phyloP scores from a whole-genome alignment of 129 eudicot genomes.

The Helianthus tuberosus region DNA sequence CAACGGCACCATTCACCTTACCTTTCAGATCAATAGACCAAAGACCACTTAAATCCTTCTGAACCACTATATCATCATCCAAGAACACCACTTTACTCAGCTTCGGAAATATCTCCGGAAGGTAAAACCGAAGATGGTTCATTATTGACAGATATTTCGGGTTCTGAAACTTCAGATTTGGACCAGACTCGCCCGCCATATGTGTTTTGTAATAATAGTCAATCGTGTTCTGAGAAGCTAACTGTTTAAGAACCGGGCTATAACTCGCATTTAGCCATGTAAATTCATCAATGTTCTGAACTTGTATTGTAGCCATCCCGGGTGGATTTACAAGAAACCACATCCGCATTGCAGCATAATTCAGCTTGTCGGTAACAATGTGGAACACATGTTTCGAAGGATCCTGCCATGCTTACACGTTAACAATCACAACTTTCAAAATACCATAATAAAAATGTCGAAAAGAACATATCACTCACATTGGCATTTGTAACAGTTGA shows the following conservation, averaged over 20 bases:
- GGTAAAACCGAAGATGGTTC: slow-evolving; percentile 90
- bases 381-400: slow-evolving; percentile 77
- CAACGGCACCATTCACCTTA: slow-evolving; percentile 89
- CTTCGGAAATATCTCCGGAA: slow-evolving; percentile 81
- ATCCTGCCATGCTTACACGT: slow-evolving; percentile 45
- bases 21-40: slow-evolving; percentile 82
- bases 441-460: neutral
- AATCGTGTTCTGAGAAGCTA: slow-evolving; percentile 70
- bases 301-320: slow-evolving; percentile 65
- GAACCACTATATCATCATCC: slow-evolving; percentile 91
- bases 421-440: neutral
- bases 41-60: slow-evolving; percentile 68
- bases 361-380: slow-evolving; percentile 81
- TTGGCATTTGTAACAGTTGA: slow-evolving; percentile 72
- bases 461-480: slow-evolving; percentile 34
- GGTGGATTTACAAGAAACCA: slow-evolving; percentile 88
- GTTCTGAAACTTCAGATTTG: slow-evolving; percentile 70
- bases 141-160: slow-evolving; percentile 84
- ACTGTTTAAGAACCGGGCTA: slow-evolving; percentile 80
- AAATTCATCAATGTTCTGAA: slow-evolving; percentile 76
- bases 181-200: slow-evolving; percentile 58
- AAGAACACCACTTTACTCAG: slow-evolving; percentile 80
- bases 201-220: slow-evolving; percentile 73
- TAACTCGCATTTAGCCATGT: slow-evolving; percentile 93
- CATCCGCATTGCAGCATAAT: slow-evolving; percentile 93